These are phyloP conservation scores for Yamadazyma atmosphaerica DNA, from an alignment of 1,139 yeast genomes.

Conservation along the genomic window DNA sequence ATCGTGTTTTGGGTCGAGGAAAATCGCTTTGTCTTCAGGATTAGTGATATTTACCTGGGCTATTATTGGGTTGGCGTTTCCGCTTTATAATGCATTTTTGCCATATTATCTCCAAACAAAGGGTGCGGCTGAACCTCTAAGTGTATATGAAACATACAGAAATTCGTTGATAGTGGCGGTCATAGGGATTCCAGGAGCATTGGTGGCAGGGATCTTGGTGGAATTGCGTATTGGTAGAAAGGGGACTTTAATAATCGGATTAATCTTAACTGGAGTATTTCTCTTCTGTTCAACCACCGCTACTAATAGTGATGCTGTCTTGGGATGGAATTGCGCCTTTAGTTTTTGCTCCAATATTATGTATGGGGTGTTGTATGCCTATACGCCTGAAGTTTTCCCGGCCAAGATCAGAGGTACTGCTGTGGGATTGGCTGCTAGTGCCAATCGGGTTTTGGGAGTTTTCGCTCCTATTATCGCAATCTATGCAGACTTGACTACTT, in stretches of 20 bases:
- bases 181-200: conserved; percentile 43
- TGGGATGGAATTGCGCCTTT: conserved; percentile 48
- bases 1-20: conserved; percentile 36
- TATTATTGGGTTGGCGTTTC: conserved; percentile 46
- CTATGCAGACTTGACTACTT: conserved; percentile 40
- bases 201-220: conserved; percentile 39
- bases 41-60: conserved; percentile 44
- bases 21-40: conserved; percentile 32
- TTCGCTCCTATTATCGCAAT: conserved; percentile 48
- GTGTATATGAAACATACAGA: conserved; percentile 38
- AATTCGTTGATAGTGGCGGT: conserved; percentile 43
- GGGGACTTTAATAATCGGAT: conserved; percentile 35
- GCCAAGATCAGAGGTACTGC: conserved; percentile 44
- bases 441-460: conserved; percentile 42
- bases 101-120: conserved; percentile 39
- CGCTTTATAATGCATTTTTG: conserved; percentile 44
- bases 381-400: conserved; percentile 46
- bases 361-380: conserved; percentile 48
- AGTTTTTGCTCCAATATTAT: conserved; percentile 42
- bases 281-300: conserved; percentile 46
- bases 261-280: conserved; percentile 39
- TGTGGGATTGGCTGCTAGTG: conserved; percentile 44
- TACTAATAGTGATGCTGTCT: conserved; percentile 34
- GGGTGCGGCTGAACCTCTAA: conserved; percentile 34
- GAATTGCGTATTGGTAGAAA: conserved; percentile 42